phyloP scores from a whole-genome alignment of 306 rosid species.

The Mucuna pruriens region DNA sequence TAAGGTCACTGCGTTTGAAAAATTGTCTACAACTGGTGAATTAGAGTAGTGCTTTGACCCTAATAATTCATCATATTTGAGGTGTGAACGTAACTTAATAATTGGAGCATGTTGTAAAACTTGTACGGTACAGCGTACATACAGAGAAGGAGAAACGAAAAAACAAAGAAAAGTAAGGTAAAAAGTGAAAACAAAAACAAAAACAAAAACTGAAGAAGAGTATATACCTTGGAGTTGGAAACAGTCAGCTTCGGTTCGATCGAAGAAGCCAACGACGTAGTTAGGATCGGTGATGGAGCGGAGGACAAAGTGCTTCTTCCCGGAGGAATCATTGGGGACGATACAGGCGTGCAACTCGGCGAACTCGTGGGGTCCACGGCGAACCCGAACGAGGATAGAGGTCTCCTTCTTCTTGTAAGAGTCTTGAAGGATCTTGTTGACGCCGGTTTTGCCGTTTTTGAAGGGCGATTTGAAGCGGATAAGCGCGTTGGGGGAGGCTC shows the following conservation, averaged over 20 bases:
- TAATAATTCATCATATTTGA: too few species aligned
- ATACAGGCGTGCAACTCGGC: slow-evolving; percentile 84
- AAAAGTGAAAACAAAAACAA: neutral
- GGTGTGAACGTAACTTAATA: too few species aligned
- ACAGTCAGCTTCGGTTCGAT: slow-evolving; percentile 82
- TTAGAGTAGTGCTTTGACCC: too few species aligned
- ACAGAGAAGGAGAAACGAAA: too few species aligned
- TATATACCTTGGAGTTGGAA: slow-evolving; percentile 75
- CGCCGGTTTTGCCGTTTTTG: slow-evolving; percentile 76
- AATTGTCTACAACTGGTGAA: too few species aligned
- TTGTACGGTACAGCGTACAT: too few species aligned
- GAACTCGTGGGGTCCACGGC: slow-evolving; percentile 71
- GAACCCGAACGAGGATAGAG: slow-evolving; percentile 68
- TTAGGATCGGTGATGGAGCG: slow-evolving; percentile 82
- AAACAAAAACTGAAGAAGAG: neutral
- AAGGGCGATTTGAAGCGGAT: slow-evolving; percentile 65
- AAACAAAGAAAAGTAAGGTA: neutral
- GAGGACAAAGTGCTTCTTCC: slow-evolving; percentile 66
- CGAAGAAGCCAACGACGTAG: slow-evolving; percentile 74
- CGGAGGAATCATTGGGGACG: slow-evolving; percentile 75
- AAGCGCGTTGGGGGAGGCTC: slow-evolving; percentile 39
- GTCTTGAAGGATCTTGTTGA: slow-evolving; percentile 72
- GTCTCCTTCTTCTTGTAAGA: slow-evolving; percentile 80
- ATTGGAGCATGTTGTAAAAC: too few species aligned
- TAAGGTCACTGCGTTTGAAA: too few species aligned